These are phyloP conservation scores for Starmerella apicola DNA, from an alignment of 805 yeast species.

Conservation along the genomic window DNA sequence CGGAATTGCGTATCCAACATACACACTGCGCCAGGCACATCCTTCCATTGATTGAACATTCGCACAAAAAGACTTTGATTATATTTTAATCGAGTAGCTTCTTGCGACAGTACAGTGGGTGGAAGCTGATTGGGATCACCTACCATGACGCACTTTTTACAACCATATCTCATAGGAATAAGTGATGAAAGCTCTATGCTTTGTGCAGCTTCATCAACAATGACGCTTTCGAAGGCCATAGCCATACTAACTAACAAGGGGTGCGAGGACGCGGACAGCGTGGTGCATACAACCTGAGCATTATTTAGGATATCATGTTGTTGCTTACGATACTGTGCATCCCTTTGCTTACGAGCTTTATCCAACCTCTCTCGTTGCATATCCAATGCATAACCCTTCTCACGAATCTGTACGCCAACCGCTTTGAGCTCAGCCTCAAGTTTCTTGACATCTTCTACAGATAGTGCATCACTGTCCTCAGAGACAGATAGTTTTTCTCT, in stretches of 20 bases:
- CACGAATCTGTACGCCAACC: slow-evolving; percentile 50
- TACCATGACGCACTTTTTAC: slow-evolving; percentile 84
- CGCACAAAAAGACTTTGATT: slow-evolving; percentile 90
- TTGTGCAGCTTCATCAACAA: slow-evolving; percentile 95
- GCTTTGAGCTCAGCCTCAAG: slow-evolving; percentile 39
- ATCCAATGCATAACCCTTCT: slow-evolving; percentile 61
- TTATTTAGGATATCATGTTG: slow-evolving; percentile 60
- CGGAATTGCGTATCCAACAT: slow-evolving; percentile 86
- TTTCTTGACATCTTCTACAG: slow-evolving; percentile 22
- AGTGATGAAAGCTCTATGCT: slow-evolving; percentile 86
- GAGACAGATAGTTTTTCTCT: slow-evolving; percentile 30
- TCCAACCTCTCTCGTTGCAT: slow-evolving; percentile 63
- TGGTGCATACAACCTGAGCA: slow-evolving; percentile 81
- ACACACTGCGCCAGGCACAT: slow-evolving; percentile 37
- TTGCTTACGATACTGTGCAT: slow-evolving; percentile 59
- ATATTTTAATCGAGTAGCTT: slow-evolving; percentile 66
- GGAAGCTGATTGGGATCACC: slow-evolving; percentile 98
- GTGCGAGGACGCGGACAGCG: slow-evolving; percentile 90
- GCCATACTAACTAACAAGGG: slow-evolving; percentile 65
- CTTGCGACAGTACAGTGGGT: slow-evolving; percentile 86
- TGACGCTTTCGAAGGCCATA: slow-evolving; percentile 74
- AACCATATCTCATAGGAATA: slow-evolving; percentile 86
- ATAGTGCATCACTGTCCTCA: background rate
- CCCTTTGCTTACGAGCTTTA: slow-evolving; percentile 59
- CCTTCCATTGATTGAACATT: slow-evolving; percentile 58